phyloP scores from a whole-genome alignment of 2,329 filamentous ascomycete species.

The Aspergillus hortae region DNA sequence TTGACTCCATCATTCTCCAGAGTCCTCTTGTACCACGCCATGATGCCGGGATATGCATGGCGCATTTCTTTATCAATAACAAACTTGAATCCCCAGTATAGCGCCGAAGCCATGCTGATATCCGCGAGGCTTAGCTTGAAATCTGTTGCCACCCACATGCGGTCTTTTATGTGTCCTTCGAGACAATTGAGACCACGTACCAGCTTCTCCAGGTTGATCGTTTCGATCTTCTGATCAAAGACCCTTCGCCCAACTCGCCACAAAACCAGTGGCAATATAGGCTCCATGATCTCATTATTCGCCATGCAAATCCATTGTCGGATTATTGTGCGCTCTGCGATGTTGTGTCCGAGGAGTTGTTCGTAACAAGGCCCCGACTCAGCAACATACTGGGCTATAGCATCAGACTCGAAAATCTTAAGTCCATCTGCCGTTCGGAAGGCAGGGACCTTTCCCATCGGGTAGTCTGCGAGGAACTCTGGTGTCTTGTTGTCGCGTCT shows the following conservation, averaged over 20 bases:
- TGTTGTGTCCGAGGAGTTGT: constrained; percentile 45
- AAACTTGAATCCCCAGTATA: constrained; percentile 24
- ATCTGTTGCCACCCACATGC: constrained; percentile 18
- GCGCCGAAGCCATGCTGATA: constrained; percentile 20
- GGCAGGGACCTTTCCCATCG: constrained; percentile 50
- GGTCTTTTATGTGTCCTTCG: constrained; percentile 18
- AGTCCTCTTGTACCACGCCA: constrained; percentile 18
- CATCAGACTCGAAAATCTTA: constrained; percentile 44
- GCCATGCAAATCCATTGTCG: constrained; percentile 47
- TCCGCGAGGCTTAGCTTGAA: constrained; percentile 26
- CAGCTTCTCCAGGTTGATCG: constrained; percentile 13
- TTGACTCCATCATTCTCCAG: constrained; percentile 4
- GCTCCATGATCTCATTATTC: constrained; percentile 27
- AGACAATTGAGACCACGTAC: constrained; percentile 17
- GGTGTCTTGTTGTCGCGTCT: constrained; percentile 42
- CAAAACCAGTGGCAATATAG: constrained; percentile 15
- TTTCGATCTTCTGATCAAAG: constrained; percentile 22
- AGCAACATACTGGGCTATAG: constrained; percentile 49
- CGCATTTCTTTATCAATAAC: constrained; percentile 26
- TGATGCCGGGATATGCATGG: constrained; percentile 18
- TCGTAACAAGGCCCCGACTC: constrained; percentile 42
- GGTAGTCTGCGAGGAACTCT: constrained; percentile 51
- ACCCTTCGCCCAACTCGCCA: constrained; percentile 18
- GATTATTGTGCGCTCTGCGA: constrained; percentile 42
- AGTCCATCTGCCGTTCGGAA: constrained; percentile 49